Conservation (phyloP, 257 asterid species). For the Jacaranda mimosifolia region DNA sequence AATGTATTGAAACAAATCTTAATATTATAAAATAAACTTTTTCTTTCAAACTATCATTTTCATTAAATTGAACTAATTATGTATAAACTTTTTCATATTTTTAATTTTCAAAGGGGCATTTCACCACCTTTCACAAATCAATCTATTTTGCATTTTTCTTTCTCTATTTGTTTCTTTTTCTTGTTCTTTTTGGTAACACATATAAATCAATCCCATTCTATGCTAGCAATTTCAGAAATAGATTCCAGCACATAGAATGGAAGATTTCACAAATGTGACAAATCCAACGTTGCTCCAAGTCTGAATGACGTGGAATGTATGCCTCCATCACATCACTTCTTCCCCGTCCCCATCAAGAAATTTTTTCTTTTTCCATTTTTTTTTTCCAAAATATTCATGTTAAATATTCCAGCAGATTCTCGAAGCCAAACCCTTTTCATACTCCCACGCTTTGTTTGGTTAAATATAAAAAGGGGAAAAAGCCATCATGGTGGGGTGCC, state of each 20-base stretch:
- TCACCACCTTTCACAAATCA: background rate
- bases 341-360: slow-evolving; percentile 8
- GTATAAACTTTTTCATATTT: too few species aligned
- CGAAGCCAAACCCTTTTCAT: slow-evolving; percentile 35
- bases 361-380: background rate
- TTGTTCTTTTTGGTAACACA: background rate
- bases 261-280: too few species aligned
- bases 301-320: slow-evolving; percentile 48
- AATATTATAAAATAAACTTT: too few species aligned
- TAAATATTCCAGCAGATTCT: slow-evolving; percentile 38
- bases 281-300: slow-evolving; percentile 40
- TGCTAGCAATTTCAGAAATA: background rate
- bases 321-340: slow-evolving; percentile 32
- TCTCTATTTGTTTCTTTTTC: too few species aligned
- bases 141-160: background rate
- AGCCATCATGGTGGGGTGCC: background rate
- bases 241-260: background rate
- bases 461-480: background rate
- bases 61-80: too few species aligned
- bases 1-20: too few species aligned
- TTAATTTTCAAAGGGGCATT: background rate
- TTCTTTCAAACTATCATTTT: too few species aligned
- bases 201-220: background rate
- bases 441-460: background rate
- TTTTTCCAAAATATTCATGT: too few species aligned